Percentiles rank a stretch among this genome's conserved stretches.
phyloP scores from a whole-genome alignment of 805 yeast species.

The Sugiyamaella lignohabitans region DNA sequence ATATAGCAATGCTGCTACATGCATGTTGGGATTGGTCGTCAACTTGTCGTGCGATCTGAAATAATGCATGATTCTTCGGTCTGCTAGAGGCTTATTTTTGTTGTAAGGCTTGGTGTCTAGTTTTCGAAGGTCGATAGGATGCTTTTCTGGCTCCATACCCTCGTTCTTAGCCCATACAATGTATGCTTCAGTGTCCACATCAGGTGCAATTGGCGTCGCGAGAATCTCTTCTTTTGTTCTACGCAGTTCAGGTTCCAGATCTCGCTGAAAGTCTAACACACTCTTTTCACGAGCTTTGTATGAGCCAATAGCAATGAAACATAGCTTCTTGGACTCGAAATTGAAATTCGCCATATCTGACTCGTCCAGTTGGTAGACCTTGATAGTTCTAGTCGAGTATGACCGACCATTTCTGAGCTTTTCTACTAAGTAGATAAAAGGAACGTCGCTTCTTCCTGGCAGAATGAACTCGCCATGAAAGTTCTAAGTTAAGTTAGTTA shows the following conservation, averaged over 20 bases:
- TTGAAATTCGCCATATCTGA: conserved; percentile 17
- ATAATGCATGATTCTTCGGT: conserved; percentile 26
- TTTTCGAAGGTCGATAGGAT: conserved; percentile 28
- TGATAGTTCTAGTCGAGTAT: conserved; percentile 23
- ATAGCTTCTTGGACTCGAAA: conserved; percentile 15
- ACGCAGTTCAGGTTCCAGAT: conserved; percentile 16
- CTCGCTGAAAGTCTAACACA: conserved; percentile 12
- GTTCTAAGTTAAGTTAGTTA: conserved; percentile 11
- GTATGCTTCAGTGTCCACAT: conserved; percentile 23
- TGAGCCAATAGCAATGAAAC: conserved; percentile 18
- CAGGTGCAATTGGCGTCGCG: conserved; percentile 25
- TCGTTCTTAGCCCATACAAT: conserved; percentile 18
- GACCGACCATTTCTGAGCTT: conserved; percentile 25
- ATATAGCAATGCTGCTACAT: conserved; percentile 28
- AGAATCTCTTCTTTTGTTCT: conserved; percentile 8
- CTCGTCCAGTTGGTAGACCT: conserved; percentile 25
- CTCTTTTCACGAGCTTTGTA: conserved; percentile 16
- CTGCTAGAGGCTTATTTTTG: conserved; percentile 9
- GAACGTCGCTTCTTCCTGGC: conserved; percentile 26
- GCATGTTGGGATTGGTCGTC: conserved; percentile 21
- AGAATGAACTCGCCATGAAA: conserved; percentile 26
- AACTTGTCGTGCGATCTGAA: conserved; percentile 21
- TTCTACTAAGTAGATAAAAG: conserved; percentile 27
- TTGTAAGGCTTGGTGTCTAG: conserved; percentile 24
- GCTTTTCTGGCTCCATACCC: conserved; percentile 17